Evolutionary conservation across 176 grass and related monocot species (phyloP).

Genomic region (Carex littledalei): DNA sequence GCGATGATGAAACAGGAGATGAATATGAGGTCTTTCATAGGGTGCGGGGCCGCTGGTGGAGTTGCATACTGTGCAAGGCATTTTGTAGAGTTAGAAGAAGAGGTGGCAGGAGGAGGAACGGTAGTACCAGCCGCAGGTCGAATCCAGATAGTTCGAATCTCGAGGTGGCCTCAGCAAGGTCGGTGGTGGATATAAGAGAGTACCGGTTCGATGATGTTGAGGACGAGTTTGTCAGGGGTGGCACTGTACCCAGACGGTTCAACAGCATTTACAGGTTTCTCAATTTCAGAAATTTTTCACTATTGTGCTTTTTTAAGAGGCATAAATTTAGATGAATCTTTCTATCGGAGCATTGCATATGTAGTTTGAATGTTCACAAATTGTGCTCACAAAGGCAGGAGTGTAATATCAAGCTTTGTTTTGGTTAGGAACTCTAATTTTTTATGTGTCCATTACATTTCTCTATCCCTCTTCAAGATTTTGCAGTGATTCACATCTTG

Average conservation of each 20-base stretch:
- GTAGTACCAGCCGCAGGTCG: constrained; percentile 26
- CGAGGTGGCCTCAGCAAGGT: constrained; percentile 45
- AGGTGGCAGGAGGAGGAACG: constrained; percentile 46
- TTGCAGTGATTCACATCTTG: not conserved
- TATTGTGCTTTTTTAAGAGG: not conserved
- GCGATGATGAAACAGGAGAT: constrained; percentile 77
- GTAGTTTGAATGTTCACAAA: not conserved
- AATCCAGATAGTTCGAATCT: constrained; percentile 60
- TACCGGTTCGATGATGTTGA: constrained; percentile 83
- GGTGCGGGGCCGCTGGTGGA: constrained; percentile 76
- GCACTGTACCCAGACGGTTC: constrained; percentile 40
- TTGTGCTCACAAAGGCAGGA: not conserved
- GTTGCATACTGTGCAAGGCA: constrained; percentile 70
- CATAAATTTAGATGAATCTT: not conserved
- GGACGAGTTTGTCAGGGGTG: constrained; percentile 70
- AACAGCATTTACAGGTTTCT: constrained; percentile 26
- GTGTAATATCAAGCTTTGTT: not conserved
- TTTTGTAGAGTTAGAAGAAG: constrained; percentile 75
- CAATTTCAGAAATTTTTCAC: not conserved
- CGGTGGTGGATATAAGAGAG: constrained; percentile 64
- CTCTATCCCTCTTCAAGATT: not conserved
- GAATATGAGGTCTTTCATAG: constrained; percentile 65
- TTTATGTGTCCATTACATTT: not conserved
- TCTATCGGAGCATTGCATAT: not conserved
- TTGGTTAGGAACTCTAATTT: not conserved